Evolutionary conservation across 148 eudicot genomes (phyloP).

Genomic region (Rhododendron henanense): DNA sequence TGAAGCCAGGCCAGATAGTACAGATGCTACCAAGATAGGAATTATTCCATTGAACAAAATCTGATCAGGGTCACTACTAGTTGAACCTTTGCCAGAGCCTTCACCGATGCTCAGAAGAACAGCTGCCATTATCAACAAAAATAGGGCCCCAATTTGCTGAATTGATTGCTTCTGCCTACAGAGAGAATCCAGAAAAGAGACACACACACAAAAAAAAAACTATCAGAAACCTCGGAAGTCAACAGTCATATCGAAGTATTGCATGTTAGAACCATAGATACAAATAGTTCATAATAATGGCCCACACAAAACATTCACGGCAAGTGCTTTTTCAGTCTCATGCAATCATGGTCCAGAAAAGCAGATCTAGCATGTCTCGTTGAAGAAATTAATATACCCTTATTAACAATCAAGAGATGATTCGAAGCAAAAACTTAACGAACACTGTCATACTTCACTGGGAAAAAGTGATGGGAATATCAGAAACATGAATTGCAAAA

Average conservation of each 20-base stretch:
- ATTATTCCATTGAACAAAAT: slow-evolving; percentile 73
- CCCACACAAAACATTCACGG: background rate
- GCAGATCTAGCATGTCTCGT: background rate
- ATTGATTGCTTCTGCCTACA: slow-evolving; percentile 89
- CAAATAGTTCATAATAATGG: background rate
- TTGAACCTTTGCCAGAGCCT: slow-evolving; percentile 83
- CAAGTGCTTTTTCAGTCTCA: background rate
- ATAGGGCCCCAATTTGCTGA: slow-evolving; percentile 95
- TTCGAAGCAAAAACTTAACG: background rate
- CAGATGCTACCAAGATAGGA: slow-evolving; percentile 87
- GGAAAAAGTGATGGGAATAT: background rate
- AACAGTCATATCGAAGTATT: background rate
- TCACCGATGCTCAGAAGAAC: slow-evolving; percentile 89
- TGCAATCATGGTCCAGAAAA: background rate
- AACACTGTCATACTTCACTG: background rate
- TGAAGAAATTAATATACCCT: background rate
- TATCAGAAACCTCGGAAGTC: slow-evolving; percentile 2
- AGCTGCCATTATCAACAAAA: slow-evolving; percentile 83
- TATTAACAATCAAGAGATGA: background rate
- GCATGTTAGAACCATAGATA: background rate
- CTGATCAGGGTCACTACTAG: slow-evolving; percentile 58
- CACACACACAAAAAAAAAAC: background rate
- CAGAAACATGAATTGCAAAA: background rate
- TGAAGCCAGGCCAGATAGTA: slow-evolving; percentile 95
- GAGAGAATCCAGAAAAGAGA: slow-evolving; percentile 10